Base-by-base conservation (phyloP, 306 rosid species). In the Dalbergia oliveri region DNA sequence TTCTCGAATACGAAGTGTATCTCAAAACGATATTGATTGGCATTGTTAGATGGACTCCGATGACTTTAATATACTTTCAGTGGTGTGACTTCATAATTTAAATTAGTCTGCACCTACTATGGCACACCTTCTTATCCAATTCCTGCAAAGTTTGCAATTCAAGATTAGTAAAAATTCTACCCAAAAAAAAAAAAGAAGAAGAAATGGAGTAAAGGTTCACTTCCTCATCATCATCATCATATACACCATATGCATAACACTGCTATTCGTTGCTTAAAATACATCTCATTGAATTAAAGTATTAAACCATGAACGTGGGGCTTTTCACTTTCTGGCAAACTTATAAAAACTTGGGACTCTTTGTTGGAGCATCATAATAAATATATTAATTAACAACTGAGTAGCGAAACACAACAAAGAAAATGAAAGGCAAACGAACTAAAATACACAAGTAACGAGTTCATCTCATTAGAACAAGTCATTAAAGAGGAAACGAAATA, bases 341-440 rank as follows among this genome's bases (percentile, higher is more conserved):
- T 33, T 21, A 21, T 1, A 21, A 26, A 75, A 75, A 75, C 19
- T 31, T 75, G 50, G 35, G 70, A 45, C 47, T 45, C 16, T 21
- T 60, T 15, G 41, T 12, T 44, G 43, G 7, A 66, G 81, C 73
- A 65, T 35, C 66, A 65, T 19, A 65, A 49, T 65, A 65, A 50
- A 64, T 76, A 15, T 18, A 26, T 37, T 3, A 39, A 80, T 41
- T 72, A 13, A 75, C 23, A 63, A 34, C 3, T 35, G 19, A 35
- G 26, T 10, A 66, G 39, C 13, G 4, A 44, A 66, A 81, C 43
- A 66, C 34, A 59, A 5, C 12, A 75, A 61, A 3, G 59, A 33
- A 74, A 81, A 53, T 23, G 76, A 68, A 68, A 78, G 68, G 15
- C 59, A 65, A 76, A 31, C 80, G 12, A 64, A 51, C 65, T 61